Conservation (phyloP, 306 rosid genomes). For the Ochetophila trinervis region DNA sequence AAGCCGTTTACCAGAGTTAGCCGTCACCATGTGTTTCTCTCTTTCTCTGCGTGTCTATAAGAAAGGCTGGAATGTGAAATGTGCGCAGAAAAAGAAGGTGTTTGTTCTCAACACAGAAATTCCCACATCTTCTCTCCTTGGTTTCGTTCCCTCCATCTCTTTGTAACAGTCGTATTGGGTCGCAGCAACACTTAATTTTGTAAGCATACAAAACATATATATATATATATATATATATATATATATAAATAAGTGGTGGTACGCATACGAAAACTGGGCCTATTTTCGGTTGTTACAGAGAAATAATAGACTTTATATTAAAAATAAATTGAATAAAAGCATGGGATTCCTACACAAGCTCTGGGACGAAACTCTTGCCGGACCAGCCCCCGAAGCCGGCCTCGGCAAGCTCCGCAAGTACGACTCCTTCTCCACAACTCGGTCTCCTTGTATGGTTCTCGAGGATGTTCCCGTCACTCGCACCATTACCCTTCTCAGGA, state of each 20-base stretch:
- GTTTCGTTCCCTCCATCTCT: conserved; percentile 55
- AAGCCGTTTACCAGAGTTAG: conserved; percentile 26
- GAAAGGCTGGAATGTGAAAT: conserved; percentile 3
- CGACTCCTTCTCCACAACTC: conserved; percentile 38
- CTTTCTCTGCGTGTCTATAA: conserved; percentile 30
- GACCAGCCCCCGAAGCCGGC: conserved; percentile 89
- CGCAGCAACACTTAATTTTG: not conserved
- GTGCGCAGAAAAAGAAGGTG: conserved; percentile 1
- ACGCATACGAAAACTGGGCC: not conserved
- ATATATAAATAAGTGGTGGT: no score
- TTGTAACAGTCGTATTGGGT: conserved; percentile 38
- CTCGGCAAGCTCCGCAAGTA: conserved; percentile 79
- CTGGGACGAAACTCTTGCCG: conserved; percentile 98
- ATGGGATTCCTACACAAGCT: conserved; percentile 87
- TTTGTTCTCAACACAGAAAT: not conserved
- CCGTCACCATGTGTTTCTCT: conserved; percentile 17
- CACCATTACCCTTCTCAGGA: conserved; percentile 57
- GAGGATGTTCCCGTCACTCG: conserved; percentile 51
- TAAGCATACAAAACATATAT: not conserved
- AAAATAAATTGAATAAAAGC: not conserved
- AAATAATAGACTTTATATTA: not conserved
- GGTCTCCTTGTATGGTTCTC: conserved; percentile 20
- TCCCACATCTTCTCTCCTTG: conserved; percentile 28
- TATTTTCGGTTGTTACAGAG: conserved; percentile 33
- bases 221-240: not conserved